phyloP scores from a whole-genome alignment of 768 basidiomycete genomes.

The Pleurotus sapidus region DNA sequence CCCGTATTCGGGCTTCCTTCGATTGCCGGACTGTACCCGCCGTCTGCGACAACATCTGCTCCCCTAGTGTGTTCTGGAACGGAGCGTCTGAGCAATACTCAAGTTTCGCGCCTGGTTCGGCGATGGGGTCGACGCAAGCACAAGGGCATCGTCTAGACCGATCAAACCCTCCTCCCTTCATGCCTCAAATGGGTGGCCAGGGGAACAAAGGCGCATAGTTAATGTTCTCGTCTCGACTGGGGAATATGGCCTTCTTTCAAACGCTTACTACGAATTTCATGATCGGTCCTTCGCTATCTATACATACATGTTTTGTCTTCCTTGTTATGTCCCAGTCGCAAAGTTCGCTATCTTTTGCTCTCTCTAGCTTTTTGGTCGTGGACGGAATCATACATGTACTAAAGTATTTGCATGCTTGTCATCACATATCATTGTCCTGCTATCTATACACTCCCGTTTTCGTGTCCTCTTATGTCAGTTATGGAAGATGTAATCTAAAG shows the following conservation, averaged over 20 bases:
- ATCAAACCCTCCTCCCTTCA: not conserved
- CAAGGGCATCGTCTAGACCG: constrained; percentile 3
- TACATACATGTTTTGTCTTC: not conserved
- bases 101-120: not conserved
- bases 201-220: not conserved
- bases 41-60: not conserved
- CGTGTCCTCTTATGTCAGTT: no score
- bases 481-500: no score
- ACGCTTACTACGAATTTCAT: not conserved
- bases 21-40: not conserved
- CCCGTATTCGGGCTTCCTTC: not conserved
- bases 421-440: no score
- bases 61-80: not conserved
- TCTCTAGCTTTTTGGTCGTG: not conserved
- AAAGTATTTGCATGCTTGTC: not conserved
- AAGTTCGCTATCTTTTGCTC: not conserved
- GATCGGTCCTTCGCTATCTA: not conserved
- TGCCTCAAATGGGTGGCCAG: not conserved
- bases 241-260: not conserved
- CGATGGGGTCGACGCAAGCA: not conserved
- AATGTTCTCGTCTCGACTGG: not conserved
- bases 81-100: not conserved
- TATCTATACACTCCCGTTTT: no score
- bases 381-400: not conserved
- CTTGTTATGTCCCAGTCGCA: not conserved